Evolutionary conservation across 225 moss, liverwort and hornwort genomes (phyloP).

Genomic region (Pseudoscleropodium purum): DNA sequence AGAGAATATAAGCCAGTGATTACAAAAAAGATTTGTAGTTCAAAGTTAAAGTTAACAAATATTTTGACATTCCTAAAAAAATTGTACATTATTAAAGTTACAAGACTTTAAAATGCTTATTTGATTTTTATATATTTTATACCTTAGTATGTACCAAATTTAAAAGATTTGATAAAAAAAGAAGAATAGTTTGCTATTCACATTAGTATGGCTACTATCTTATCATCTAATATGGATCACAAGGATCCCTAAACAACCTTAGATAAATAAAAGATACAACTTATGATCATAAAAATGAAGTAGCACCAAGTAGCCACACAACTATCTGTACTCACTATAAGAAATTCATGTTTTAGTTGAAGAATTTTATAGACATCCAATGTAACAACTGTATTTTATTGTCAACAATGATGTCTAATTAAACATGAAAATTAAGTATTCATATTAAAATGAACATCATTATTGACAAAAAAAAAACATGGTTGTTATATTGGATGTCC

Average conservation of each 20-base stretch:
- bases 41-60: background rate
- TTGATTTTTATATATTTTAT: no score
- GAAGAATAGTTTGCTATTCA: accelerated
- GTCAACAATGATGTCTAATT: no score
- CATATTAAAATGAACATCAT: no score
- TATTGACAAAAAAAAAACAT: no score
- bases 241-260: background rate
- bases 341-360: no score
- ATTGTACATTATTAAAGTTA: background rate
- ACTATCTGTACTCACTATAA: background rate
- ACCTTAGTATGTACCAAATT: background rate
- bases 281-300: background rate
- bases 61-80: background rate
- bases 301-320: background rate
- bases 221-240: background rate
- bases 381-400: no score
- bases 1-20: accelerated
- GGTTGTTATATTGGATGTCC: no score
- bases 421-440: no score
- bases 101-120: background rate
- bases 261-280: background rate
- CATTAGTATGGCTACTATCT: background rate
- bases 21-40: background rate
- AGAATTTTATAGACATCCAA: no score
- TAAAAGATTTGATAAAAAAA: background rate